These are phyloP conservation scores for Roridomyces roridus DNA, from an alignment of 768 basidiomycete species.

Conservation along the genomic window DNA sequence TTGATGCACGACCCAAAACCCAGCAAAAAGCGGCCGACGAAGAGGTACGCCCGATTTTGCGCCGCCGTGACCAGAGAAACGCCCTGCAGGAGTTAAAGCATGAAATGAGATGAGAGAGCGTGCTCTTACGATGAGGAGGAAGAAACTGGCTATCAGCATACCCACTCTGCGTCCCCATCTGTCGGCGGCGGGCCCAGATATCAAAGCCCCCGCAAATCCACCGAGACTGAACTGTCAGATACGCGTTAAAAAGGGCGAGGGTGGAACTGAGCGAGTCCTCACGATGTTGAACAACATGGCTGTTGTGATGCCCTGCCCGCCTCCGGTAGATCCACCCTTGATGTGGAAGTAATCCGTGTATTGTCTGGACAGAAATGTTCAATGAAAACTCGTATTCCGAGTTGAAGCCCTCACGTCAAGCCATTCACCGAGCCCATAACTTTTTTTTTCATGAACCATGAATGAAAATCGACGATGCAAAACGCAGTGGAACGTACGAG, in stretches of 20 bases:
- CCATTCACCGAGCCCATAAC: slow-evolving; percentile 55
- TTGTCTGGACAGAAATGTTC: no score
- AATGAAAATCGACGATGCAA: not conserved
- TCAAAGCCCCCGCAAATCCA: slow-evolving; percentile 42
- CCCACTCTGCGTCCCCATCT: slow-evolving; percentile 50
- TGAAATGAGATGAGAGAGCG: not conserved
- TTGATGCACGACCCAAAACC: slow-evolving; percentile 14
- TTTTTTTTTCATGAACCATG: no score
- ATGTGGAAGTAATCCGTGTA: slow-evolving; percentile 50
- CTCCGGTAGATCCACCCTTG: slow-evolving; percentile 44
- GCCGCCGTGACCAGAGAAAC: slow-evolving; percentile 21
- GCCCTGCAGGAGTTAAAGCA: slow-evolving; percentile 7
- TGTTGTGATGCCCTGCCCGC: slow-evolving; percentile 49
- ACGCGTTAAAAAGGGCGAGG: not conserved
- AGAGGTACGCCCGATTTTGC: slow-evolving; percentile 23
- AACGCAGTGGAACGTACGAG: slow-evolving; percentile 33
- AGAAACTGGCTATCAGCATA: slow-evolving; percentile 48
- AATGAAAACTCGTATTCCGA: not conserved
- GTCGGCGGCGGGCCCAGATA: slow-evolving; percentile 51
- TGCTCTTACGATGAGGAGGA: slow-evolving; percentile 35
- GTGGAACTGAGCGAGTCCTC: not conserved
- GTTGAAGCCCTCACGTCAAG: slow-evolving; percentile 40
- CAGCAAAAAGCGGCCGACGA: slow-evolving; percentile 18
- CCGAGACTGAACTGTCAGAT: slow-evolving; percentile 46
- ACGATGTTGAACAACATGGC: slow-evolving; percentile 50